A percentile compares a stretch with the other conserved stretches of the same genome.
phyloP scores from a whole-genome alignment of 768 basidiomycete species.

The Lactarius quietus region DNA sequence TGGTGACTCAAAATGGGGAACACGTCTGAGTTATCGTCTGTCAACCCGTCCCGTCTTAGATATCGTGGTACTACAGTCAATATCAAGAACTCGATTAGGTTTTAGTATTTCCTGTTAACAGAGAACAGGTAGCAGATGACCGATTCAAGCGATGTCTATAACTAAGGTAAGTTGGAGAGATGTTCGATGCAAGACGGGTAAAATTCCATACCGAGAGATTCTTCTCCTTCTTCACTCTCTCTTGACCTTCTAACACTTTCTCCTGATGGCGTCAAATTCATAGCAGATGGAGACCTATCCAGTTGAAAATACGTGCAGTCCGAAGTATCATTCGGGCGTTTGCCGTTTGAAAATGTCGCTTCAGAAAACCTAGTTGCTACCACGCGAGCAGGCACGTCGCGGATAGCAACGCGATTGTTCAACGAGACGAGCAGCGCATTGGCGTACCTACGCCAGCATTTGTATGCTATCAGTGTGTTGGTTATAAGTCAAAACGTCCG shows the following conservation, averaged over 20 bases:
- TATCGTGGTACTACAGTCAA: background rate
- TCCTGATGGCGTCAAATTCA: background rate
- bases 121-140: background rate
- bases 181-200: background rate
- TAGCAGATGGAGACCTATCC: background rate
- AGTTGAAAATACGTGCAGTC: background rate
- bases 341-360: background rate
- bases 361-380: background rate
- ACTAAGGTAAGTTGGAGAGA: background rate
- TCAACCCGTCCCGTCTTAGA: too few relatives aligned
- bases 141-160: background rate
- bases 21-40: background rate
- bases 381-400: background rate
- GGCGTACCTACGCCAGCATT: conserved; percentile 5
- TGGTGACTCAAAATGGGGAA: background rate
- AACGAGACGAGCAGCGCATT: conserved; percentile 15
- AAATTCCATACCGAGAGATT: background rate
- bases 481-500: background rate
- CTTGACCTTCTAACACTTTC: background rate
- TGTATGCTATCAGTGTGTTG: background rate
- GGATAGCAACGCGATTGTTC: conserved; percentile 15
- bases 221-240: background rate
- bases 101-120: background rate
- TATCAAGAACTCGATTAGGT: background rate
- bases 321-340: background rate